Evolutionary conservation across 176 grass and related monocot species (phyloP).

Genomic region (Urochloa ruziziensis): DNA sequence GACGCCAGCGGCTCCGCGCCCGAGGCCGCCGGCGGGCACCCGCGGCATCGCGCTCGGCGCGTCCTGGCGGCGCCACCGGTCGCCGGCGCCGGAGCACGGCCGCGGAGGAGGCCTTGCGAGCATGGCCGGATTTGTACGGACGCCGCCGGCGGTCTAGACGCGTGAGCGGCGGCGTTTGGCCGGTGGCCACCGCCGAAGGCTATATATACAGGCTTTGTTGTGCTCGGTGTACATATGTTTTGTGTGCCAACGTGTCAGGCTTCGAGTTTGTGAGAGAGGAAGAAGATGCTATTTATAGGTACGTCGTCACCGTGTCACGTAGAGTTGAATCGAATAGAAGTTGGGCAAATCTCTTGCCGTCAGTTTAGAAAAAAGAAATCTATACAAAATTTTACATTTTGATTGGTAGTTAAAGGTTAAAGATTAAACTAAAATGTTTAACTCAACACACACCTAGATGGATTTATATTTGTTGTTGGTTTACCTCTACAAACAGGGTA

Average conservation of each 20-base stretch:
- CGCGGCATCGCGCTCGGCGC: neutral
- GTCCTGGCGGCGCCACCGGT: neutral
- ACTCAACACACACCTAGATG: too few relatives aligned
- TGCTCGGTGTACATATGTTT: neutral
- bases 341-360: too few relatives aligned
- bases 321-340: too few relatives aligned
- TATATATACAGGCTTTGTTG: neutral
- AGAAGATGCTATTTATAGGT: neutral
- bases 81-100: neutral
- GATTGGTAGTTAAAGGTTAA: too few relatives aligned
- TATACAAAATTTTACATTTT: too few relatives aligned
- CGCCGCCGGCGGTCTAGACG: neutral
- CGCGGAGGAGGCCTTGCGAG: neutral
- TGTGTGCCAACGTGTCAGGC: neutral
- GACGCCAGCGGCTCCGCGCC: neutral
- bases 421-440: too few relatives aligned
- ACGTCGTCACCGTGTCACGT: too few relatives aligned
- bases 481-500: too few relatives aligned
- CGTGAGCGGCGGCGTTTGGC: neutral
- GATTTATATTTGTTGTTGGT: too few relatives aligned
- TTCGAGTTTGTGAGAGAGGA: neutral
- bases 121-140: conserved; percentile 3
- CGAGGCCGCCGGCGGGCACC: neutral
- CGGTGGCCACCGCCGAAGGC: neutral
- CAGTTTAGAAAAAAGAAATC: too few relatives aligned